Evolutionary conservation across 345 rosid genomes (phyloP), one percentile per base, ranked within the genome.

Genomic region (Hibiscus trionum): DNA sequence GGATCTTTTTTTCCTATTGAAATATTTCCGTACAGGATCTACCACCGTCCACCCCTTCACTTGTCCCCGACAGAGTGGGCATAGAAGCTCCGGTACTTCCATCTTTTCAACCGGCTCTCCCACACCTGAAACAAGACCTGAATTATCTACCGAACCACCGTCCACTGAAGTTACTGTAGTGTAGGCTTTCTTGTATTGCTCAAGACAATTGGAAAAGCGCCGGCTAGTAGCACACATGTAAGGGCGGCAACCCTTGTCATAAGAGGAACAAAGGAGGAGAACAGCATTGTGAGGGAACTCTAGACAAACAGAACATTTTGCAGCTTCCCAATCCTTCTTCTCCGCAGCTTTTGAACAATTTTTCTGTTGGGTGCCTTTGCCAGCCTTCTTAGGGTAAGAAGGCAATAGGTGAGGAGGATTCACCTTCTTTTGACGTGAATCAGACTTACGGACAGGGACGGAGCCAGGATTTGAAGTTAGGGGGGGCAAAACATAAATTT

Each of bases 41-140:
- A 91, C 97, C 33, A 93, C 93, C 3, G 97, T 93, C 89, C 90
- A 93, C 62, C 97, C 98, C 78, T 91, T 89, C 76, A 93, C 96
- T 77, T 89, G 96, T 59, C 98, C 93, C 12, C 97, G 88, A 69
- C 97, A 93, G 0, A 93, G 82, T 0, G 96, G 97, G 79, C 97
- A 93, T 53, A 90, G 69, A 73, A 90, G 95, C 85, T 87, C 88
- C 11, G 88, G 87, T 26, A 78, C 88, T 81, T 84, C 88, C 0
- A 58, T 57, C 78, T 77, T 81, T 69, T 81, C 87, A 73, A 50
- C 64, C 21, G 55, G 24, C 50, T 27, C 76, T 21, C 77, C 73
- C 11, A 50, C 66, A 70, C 26, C 82, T 66, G 52, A 67, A 77
- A 37, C 16, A 56, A 71, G 35, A 66, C 72, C 69, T 56, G 81